These are phyloP conservation scores for Lachnellula cervina DNA, from an alignment of 2,329 filamentous ascomycete species.

Conservation along the genomic window DNA sequence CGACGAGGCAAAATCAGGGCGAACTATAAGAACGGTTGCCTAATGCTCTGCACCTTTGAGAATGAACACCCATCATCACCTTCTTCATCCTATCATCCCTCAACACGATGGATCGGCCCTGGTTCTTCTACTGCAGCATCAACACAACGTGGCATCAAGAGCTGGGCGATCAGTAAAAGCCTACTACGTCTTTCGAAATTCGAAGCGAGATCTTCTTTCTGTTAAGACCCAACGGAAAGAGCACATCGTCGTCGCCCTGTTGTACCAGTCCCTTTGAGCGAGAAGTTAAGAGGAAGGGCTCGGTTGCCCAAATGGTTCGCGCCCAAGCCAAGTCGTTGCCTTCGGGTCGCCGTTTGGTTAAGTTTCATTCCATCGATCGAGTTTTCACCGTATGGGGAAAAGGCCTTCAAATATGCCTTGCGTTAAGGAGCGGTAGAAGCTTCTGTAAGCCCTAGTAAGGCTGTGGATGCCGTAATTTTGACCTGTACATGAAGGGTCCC, in stretches of 20 bases:
- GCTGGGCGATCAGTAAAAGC: neutral
- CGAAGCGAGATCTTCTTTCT: neutral
- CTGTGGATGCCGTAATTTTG: neutral
- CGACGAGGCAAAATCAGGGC: conserved; percentile 2
- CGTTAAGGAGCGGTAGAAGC: neutral
- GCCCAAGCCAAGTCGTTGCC: neutral
- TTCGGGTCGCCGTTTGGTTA: neutral
- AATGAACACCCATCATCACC: neutral
- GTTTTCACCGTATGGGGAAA: neutral
- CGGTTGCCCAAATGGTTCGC: neutral
- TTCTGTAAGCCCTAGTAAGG: conserved; percentile 3
- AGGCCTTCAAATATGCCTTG: neutral
- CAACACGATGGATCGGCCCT: neutral
- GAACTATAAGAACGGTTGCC: neutral
- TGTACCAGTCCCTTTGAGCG: neutral
- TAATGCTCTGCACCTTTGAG: neutral
- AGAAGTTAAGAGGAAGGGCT: neutral
- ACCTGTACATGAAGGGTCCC: neutral
- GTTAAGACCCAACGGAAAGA: neutral
- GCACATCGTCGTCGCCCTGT: neutral
- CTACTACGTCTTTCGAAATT: neutral
- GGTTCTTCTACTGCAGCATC: neutral
- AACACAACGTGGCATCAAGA: neutral
- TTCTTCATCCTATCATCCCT: neutral
- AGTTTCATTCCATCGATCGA: neutral